Base-by-base conservation (phyloP, 1,139 yeast species). In the Wickerhamiella infanticola region DNA sequence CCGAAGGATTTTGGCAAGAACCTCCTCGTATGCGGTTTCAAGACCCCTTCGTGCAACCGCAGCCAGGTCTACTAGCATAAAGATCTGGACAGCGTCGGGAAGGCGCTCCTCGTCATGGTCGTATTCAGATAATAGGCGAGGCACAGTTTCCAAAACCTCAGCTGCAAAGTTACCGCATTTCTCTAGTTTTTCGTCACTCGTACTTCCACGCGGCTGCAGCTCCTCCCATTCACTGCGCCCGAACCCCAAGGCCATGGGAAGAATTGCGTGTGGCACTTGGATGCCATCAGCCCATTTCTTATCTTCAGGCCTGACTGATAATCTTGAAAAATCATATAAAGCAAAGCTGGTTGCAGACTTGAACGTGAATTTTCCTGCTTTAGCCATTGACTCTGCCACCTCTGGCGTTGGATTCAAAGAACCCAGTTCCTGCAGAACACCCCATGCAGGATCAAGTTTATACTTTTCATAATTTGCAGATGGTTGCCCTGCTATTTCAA, bases 41-140 rank as follows among this genome's bases (percentile, higher is more conserved):
- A 23, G 24, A 2, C 41, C 35, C 18, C 37, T 40, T 11, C 35
- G 31, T 23, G 37, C 45, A 1, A 44, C 26, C 3, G 33, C 43
- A 7, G 38, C 42, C 3, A 35, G 35, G 25, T 18, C 49, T 18
- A 39, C 11, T 3, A 47, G 39, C 4, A 8, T 24, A 3, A 35
- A 44, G 23, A 47, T 37, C 4, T 46, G 41, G 1, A 50, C 6
- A 3, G 41, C 41, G 9, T 3, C 7, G 3, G 49, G 42, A 25
- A 50, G 46, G 24, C 46, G 36, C 7, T 46, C 44, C 24, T 48
- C 53, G 36, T 39, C 42, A 35, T 43, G 31, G 18, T 13, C 24
- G 31, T 25, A 26, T 4, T 8, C 31, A 9, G 11, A 4, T 23
- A 38, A 23, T 5, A 38, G 40, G 23, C 13, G 11, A 13, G 40